Conservation (phyloP, 2,329 filamentous ascomycete species). For the Lecanicillium sp. region DNA sequence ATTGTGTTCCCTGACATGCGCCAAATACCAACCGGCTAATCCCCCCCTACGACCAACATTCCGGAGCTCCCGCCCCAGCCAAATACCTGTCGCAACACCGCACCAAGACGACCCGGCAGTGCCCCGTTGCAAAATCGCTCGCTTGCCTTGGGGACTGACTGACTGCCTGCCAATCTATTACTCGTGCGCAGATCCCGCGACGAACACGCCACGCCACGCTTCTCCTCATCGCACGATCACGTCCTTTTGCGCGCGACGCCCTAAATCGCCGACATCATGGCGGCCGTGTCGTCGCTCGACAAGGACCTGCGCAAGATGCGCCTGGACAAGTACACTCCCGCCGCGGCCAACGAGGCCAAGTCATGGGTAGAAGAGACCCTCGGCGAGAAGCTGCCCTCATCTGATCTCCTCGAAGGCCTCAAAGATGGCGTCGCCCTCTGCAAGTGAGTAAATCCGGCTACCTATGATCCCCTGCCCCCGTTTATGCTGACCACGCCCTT, state of each 20-base stretch:
- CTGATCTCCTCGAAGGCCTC: slow-evolving; percentile 75
- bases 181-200: too few species aligned
- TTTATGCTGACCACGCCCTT: slow-evolving; percentile 9
- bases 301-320: slow-evolving; percentile 92
- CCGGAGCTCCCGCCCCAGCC: slow-evolving; percentile 5
- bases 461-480: neutral
- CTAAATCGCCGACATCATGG: slow-evolving; percentile 66
- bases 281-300: slow-evolving; percentile 87
- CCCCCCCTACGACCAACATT: slow-evolving; percentile 10
- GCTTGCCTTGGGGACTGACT: too few species aligned
- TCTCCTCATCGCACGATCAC: too few species aligned
- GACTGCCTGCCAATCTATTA: too few species aligned
- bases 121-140: too few species aligned
- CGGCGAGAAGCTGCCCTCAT: slow-evolving; percentile 61
- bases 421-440: slow-evolving; percentile 91
- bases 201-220: too few species aligned
- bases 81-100: neutral
- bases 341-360: slow-evolving; percentile 77
- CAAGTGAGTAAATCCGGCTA: slow-evolving; percentile 53
- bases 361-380: slow-evolving; percentile 80
- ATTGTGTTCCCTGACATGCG: slow-evolving; percentile 9
- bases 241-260: too few species aligned
- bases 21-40: slow-evolving; percentile 10
- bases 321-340: slow-evolving; percentile 85
- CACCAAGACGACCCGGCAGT: too few species aligned